Evolutionary conservation across 2,329 filamentous ascomycete genomes (phyloP).

Genomic region (Penicillium olsonii): DNA sequence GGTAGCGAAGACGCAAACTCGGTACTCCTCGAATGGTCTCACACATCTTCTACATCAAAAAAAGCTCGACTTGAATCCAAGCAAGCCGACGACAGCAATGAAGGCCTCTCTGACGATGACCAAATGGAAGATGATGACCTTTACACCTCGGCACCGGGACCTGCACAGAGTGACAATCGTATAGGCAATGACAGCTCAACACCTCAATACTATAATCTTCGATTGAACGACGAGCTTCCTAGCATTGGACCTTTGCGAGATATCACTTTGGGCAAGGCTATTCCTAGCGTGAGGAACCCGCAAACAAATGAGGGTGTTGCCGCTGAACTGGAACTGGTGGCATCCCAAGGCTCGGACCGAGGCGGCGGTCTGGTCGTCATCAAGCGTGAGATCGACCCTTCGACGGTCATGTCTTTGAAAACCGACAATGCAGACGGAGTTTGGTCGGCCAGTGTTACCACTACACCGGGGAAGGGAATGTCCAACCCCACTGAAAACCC

Average conservation of each 20-base stretch:
- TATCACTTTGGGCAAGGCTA: conserved; percentile 67
- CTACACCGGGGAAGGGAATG: conserved; percentile 47
- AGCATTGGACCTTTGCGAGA: conserved; percentile 80
- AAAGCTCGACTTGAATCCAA: conserved; percentile 61
- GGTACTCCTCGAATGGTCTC: conserved; percentile 75
- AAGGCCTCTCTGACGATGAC: conserved; percentile 61
- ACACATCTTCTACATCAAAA: conserved; percentile 61
- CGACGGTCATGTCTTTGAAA: conserved; percentile 67
- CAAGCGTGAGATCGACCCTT: conserved; percentile 75
- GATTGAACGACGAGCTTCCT: conserved; percentile 72
- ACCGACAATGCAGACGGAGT: conserved; percentile 73
- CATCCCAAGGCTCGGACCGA: conserved; percentile 57
- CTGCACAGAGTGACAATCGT: conserved; percentile 17
- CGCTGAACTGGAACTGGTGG: conserved; percentile 52
- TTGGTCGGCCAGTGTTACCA: conserved; percentile 71
- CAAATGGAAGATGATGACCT: conserved; percentile 61
- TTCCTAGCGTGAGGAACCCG: conserved; percentile 48
- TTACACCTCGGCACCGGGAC: conserved; percentile 40
- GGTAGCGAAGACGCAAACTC: conserved; percentile 86
- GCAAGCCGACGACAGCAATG: conserved; percentile 51
- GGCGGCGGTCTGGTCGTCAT: conserved; percentile 72
- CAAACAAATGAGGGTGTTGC: conserved; percentile 40
- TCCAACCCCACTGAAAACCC: conserved; percentile 54
- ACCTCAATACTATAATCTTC: conserved; percentile 66
- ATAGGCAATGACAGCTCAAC: conserved; percentile 22